Base-by-base conservation (phyloP, 306 rosid genomes). In the Carpinus fangiana region DNA sequence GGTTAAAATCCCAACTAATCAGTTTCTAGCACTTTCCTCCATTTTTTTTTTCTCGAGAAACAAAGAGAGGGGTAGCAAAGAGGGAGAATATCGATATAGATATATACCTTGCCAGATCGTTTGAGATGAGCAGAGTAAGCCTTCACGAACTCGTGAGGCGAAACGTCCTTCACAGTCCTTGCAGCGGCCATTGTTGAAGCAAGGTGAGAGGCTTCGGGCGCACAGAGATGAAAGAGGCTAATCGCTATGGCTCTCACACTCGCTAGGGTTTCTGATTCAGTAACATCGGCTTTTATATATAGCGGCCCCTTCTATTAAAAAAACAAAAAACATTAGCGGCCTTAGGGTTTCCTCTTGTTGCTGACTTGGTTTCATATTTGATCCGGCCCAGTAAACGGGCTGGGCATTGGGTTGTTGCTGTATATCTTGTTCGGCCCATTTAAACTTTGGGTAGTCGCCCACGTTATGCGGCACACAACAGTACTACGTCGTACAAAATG, bases 141-240 rank as follows among this genome's bases (percentile, higher is more conserved):
- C 89, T 91, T 89, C 38, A 89, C 96, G 48, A 91, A 91, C 70
- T 87, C 89, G 55, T 89, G 96, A 16, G 96, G 96, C 0, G 92
- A 88, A 34, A 91, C 93, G 16, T 91, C 97, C 70, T 91, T 89
- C 31, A 91, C 92, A 0, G 90, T 91, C 72, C 73, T 91, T 1
- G 89, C 88, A 4, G 88, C 76, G 21, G 88, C 92, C 72, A 66
- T 66, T 23, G 65, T 20, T 59, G 65, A 59, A 21, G 16, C 65
- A 59, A 59, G 61, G 65, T 23, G 65, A 59, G 65, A 59, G 65
- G 61, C 61, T 55, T 23, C 4, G 16, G 34, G 28, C 34, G 12
- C 65, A 59, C 65, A 12, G 41, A 12, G 41, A 18, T 5, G 0
- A 71, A 23, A 82, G 81, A 73, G 82, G 82, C 53, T 28, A 79